Evolutionary conservation across 2,329 filamentous ascomycete genomes (phyloP), one percentile per base, ranked within the genome.

Genomic region (Graphilbum fragrans): DNA sequence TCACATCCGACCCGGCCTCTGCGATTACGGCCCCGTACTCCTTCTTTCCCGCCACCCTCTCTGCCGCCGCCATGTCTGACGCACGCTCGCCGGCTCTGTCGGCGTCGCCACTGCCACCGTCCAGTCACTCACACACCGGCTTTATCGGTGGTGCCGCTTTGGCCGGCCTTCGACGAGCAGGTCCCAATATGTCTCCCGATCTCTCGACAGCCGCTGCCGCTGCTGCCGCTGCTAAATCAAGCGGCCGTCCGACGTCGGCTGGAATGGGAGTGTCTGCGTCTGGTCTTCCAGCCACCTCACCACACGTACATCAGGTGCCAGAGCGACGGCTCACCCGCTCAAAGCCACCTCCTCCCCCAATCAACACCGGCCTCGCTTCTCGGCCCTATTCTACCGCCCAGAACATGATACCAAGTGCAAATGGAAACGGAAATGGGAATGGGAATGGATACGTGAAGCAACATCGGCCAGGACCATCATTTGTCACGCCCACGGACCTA

Each of bases 121-220:
- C 14, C 38, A 42, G 16, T 40, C 42, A 2, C 16, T 29, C 2
- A 32, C 23, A 10, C 32, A 31, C 33, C 23, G 61, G 67, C 12
- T 77, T 77, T 50, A 68, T 77, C 38, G 72, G 73, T 16, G 73
- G 73, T 3, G 55, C 72, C 12, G 70, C 72, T 4, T 54, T 76
- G 44, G 59, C 63, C 47, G 73, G 75, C 37, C 68, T 69, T 36
- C 65, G 65, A 18, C 62, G 64, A 35, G 20, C 20, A 3, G 29
- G 63, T 62, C 16, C 35, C 44, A 20, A 4, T 11, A 9, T 6
- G 10, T 9, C 35, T 5, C 49, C 55, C 34, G 49, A 51, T 10
- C 39, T 44, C 5, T 36, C 32, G 3, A 41, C 41, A 23, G 41
- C 38, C 10, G 12, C 27, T 5, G n/a, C 29, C 2, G 35, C 18